Evolutionary conservation across 352 stramenopile species (phyloP), one percentile per base, ranked within the genome.

Genomic region (Globisporangium abappressorium): DNA sequence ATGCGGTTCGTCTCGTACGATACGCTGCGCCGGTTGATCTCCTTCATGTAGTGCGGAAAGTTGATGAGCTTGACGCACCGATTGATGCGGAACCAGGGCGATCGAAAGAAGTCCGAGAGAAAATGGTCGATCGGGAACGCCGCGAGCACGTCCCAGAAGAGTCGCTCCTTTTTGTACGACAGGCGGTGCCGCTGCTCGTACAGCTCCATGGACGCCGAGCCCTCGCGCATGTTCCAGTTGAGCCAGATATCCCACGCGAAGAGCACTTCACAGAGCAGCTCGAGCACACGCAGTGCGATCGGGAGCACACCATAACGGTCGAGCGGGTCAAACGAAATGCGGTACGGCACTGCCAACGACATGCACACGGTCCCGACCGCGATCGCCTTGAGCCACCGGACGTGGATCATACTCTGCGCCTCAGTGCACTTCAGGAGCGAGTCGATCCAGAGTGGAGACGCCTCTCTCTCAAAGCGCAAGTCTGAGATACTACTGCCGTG

Each of bases 191-290:
- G 77, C 14, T 72, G 71, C 63, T 89, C 78, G 46, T 89, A 89
- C n/a, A 89, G 56, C 55, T 87, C 80, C 65, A 89, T 75, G 0
- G 80, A 84, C 18, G 69, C 68, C 0, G 80, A 47, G 3, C 78
- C 77, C 18, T 89, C 79, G 38, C 78, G 79, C 41, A 87, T 65
- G 54, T 89, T 89, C 78, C 79, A 89, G 62, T 87, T 85, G 30
- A 89, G 70, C 80, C 78, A 89, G 47, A 89, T 87, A 66, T 89
- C 80, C 68, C 71, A 78, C 0, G 66, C 78, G 34, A 87, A 89
- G 7, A 84, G 38, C 30, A 87, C 26, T 41, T 87, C 77, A n/a
- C 79, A 82, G 0, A 64, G 46, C 14, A 75, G 70, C 65, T 89
- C 80, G 6, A 85, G 6, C 20, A 67, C 63, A 3, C 71, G 79